Evolutionary conservation across 2,329 filamentous ascomycete species (phyloP), one percentile per base, ranked within the genome.

Genomic region (Penicillium sp.): DNA sequence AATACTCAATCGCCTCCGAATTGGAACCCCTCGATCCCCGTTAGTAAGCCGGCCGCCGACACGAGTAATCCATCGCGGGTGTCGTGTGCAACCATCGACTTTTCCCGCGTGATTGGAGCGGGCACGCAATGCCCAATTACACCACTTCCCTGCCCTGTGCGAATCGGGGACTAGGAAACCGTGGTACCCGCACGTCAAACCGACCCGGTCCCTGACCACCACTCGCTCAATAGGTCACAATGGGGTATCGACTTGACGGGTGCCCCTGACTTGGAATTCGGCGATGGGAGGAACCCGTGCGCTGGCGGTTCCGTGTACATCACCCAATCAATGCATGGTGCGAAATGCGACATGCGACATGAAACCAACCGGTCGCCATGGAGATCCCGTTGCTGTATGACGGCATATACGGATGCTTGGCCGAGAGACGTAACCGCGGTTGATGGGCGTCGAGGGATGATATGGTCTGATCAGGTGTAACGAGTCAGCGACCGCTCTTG

Each of bases 331-430:
- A 3, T 9, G 11, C 11, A 11, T n/a, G 22, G 9, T 42, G 21
- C 7, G 11, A 4, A n/a, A 36, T 21, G 14, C 18, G 9, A 4
- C 38, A 36, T 21, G 14, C 27, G 13, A 29, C n/a, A 16, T 53
- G 31, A 38, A 53, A 48, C 39, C 41, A 38, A 36, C 13, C 50
- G 45, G 50, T 43, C 29, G 16, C 38, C 27, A 16, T 48, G 16
- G 29, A 36, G 22, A 29, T 9, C 10, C 9, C 18, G 29, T 31
- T 18, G 13, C 21, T 43, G n/a, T 8, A 38, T 16, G n/a, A 16
- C 13, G 16, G 1, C 7, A 29, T 51, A 18, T 21, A 39, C 10
- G 21, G 18, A n/a, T 34, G 31, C 24, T 27, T 27, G 31, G 31
- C 31, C 31, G 8, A 27, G 24, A 27, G 24, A 27, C 24, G 24